Percentiles rank a stretch among this genome's conserved stretches.
Conservation (phyloP, 2,329 filamentous ascomycete genomes). For the Plectosphaerella cucumerina region DNA sequence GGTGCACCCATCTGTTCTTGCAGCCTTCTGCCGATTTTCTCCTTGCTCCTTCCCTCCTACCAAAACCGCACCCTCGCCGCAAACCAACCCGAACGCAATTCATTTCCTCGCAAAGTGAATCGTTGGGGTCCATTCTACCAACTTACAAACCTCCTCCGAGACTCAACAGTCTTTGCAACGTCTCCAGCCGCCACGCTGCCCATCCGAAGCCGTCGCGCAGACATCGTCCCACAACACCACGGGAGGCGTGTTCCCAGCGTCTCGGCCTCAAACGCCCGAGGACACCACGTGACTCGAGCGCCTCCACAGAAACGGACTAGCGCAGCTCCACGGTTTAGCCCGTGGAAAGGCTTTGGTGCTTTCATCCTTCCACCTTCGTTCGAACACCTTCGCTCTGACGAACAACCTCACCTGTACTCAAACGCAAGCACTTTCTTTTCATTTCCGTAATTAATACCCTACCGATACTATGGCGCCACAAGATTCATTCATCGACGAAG, state of each 20-base stretch:
- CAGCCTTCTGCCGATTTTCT: neutral
- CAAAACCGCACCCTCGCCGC: too few species aligned
- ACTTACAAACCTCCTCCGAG: too few species aligned
- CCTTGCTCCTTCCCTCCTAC: neutral
- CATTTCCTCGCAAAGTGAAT: too few species aligned
- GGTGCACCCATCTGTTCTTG: too few species aligned
- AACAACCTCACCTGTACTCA: conserved; percentile 13
- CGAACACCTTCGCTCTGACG: conserved; percentile 1
- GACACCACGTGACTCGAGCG: neutral
- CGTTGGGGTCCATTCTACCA: too few species aligned
- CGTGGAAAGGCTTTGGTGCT: conserved; percentile 5
- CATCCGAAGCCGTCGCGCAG: too few species aligned
- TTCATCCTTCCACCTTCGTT: conserved; percentile 4
- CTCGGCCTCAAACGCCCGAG: neutral
- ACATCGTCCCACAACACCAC: too few species aligned
- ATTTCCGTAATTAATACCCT: conserved; percentile 4
- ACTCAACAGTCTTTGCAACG: too few species aligned
- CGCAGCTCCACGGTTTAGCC: neutral
- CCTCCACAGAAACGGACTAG: neutral
- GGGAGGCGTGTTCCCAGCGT: neutral
- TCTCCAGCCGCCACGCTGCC: too few species aligned
- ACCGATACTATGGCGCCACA: conserved; percentile 56
- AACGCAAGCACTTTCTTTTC: conserved; percentile 5
- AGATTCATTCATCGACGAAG: conserved; percentile 68
- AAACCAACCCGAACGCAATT: too few species aligned